Evolutionary conservation across 2,329 filamentous ascomycete genomes (phyloP).

Genomic region (Penicillium digitatum): DNA sequence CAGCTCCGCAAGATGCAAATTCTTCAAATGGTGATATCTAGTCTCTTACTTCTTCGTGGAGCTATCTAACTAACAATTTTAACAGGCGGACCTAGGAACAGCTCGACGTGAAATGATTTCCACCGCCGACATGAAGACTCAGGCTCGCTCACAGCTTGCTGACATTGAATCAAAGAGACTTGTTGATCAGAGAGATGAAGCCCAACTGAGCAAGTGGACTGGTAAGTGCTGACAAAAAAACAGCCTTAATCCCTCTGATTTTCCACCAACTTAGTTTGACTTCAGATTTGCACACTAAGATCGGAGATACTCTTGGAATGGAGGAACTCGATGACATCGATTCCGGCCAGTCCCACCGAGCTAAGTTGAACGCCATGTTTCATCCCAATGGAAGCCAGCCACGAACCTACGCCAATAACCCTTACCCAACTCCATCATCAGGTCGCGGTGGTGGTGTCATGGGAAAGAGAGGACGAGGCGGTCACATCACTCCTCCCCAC

Average conservation of each 20-base stretch:
- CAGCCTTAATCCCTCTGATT: background rate
- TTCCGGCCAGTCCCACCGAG: background rate
- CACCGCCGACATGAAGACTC: background rate
- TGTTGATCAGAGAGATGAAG: background rate
- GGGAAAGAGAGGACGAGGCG: background rate
- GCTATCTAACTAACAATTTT: background rate
- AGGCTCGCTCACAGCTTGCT: background rate
- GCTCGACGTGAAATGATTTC: conserved; percentile 1
- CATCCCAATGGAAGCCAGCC: background rate
- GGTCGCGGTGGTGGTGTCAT: background rate
- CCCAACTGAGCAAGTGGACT: background rate
- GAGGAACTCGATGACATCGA: conserved; percentile 1
- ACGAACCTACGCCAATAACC: background rate
- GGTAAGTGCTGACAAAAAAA: background rate
- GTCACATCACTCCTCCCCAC: background rate
- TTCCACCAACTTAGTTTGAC: background rate
- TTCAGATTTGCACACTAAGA: background rate
- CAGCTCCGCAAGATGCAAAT: background rate
- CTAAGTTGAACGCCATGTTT: background rate
- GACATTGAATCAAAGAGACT: background rate
- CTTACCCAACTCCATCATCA: background rate
- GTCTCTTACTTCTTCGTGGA: background rate
- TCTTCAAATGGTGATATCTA: background rate
- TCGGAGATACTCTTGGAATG: background rate
- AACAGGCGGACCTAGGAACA: conserved; percentile 1